Base-by-base conservation (phyloP, 2,329 filamentous ascomycete species). In the Aureobasidium lini region DNA sequence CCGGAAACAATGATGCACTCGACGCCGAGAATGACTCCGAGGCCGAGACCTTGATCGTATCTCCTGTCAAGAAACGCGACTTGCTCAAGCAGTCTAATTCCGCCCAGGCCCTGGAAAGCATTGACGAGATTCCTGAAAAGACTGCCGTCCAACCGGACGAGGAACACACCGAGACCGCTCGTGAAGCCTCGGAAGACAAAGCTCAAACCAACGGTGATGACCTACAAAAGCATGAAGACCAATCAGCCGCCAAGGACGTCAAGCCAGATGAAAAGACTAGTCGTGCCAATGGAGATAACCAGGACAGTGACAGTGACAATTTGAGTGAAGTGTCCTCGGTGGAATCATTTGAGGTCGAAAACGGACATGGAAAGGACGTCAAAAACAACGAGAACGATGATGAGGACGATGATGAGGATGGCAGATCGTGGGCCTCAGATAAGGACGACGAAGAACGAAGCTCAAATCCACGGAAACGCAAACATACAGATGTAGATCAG, bases 1-100 rank as follows among this genome's bases (percentile, higher is more conserved):
- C 11, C 32, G 42, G 6, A 16, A 23, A 52, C 28, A 36, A 37
- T 23, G n/a, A 59, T 11, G 47, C 36, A 15, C 32, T 46, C 10
- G 66, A 70, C 16, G 73, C 69, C 36, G 69, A 72, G 57, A 73
- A 73, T 63, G 75, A 77, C 64, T 79, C 76, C 15, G 77, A 80
- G 67, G 77, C 77, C 54, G 77, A 79, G 68, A 79, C 77, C 34
- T 73, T 79, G 60, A 75, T 79, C 39, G 71, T 77, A 50, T 73
- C 70, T 32, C 71, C 74, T 34, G 71, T 75, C 62, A 73, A 77
- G 65, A 69, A 71, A 58, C 65, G 69, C 48, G 69, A 71, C 58
- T 70, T 72, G 28, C 63, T 69, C 62, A 71, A 69, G 62, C 73
- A 73, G 66, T 61, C 59, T 9, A 28, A 34, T n/a, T 47, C 43